Base-by-base conservation (phyloP, 768 basidiomycete species). In the Boletus eberwhitei region DNA sequence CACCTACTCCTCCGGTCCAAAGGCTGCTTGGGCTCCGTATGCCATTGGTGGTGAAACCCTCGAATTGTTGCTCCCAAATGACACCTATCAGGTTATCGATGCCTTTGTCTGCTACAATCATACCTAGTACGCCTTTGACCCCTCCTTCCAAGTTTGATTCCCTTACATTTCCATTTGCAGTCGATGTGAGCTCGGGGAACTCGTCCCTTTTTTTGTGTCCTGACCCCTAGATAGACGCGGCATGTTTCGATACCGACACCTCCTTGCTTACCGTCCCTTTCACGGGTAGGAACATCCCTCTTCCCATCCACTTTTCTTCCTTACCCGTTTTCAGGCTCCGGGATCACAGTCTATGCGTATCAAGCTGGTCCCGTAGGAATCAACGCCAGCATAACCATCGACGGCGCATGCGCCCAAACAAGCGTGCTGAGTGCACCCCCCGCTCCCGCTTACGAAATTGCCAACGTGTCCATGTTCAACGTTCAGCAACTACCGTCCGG, bases 341-440 rank as follows among this genome's bases (percentile, higher is more conserved):
- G 65, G 3, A 59, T 65, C 45, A 57, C 62, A 17, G 11, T 66
- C n/a, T 66, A 42, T 41, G 65, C 63, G 19, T 59, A 63, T 34
- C 64, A 63, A 32, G 59, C 65, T 14, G 64, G 65, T 29, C 61
- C 61, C 12, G 62, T 63, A 22, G 65, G 65, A 35, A 66, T 61
- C 9, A 61, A 59, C 37, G 63, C 64, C 43, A 61, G 59, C 44
- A 58, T 66, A 42, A 53, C 54, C 13, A 29, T 64, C 31, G 64
- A 66, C 11, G 55, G 43, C 1, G 42, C 35, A 12, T 12, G 55
- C 21, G 29, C 52, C 35, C 36, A 55, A 48, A 61, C 62, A 8
- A 64, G 55, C 13, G 58, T 59, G 5, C 48, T 66, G 11, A 52
- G 35, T 8, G 61, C 64, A 34, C 59, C 61, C 29, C 58, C 64